Percentiles rank a stretch among this genome's conserved stretches.
Evolutionary conservation across 306 rosid species (phyloP).

Genomic region (Gillenia trifoliata): DNA sequence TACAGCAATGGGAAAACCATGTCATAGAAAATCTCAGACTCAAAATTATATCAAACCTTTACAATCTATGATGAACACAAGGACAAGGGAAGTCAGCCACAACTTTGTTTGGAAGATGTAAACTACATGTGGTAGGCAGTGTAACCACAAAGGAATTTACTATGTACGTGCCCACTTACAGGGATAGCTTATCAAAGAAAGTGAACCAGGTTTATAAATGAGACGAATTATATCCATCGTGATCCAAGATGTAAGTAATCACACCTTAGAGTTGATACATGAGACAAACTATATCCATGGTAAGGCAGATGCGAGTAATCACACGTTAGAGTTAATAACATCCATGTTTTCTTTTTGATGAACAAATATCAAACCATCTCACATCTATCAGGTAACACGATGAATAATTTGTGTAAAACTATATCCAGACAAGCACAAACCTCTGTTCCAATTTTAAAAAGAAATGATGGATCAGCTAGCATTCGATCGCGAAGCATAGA

Average conservation of each 20-base stretch:
- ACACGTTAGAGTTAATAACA: no score
- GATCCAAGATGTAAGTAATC: no score
- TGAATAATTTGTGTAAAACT: neutral
- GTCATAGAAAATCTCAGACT: constrained; percentile 1
- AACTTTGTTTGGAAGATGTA: neutral
- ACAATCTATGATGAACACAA: neutral
- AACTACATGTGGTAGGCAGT: no score
- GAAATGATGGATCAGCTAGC: constrained; percentile 88
- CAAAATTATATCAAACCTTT: neutral
- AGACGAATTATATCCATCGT: no score
- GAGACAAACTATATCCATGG: neutral
- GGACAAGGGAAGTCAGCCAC: neutral
- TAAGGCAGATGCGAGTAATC: neutral
- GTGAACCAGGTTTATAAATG: neutral
- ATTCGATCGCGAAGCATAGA: constrained; percentile 74
- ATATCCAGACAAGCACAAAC: constrained; percentile 40
- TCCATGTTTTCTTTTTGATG: neutral
- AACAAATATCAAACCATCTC: neutral
- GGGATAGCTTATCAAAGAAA: neutral
- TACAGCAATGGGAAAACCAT: constrained; percentile 6
- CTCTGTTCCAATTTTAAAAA: constrained; percentile 93
- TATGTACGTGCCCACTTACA: neutral
- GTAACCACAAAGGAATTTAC: neutral
- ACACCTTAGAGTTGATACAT: neutral
- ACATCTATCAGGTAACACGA: constrained; percentile 1